Evolutionary conservation across 495 filamentous ascomycete species (phyloP).

Genomic region (Aspergillus nidulans): DNA sequence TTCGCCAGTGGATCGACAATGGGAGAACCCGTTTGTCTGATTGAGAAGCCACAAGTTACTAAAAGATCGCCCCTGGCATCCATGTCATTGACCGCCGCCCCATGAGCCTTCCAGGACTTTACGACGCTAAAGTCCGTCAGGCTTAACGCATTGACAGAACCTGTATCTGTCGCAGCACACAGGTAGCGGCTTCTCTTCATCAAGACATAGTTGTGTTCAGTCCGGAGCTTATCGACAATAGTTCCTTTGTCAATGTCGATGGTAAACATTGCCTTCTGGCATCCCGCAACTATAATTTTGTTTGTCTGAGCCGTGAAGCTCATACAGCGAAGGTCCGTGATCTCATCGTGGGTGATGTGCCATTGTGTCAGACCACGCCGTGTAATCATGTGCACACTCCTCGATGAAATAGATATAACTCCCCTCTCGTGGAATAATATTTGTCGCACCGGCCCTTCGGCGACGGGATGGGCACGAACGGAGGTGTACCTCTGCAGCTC

Average conservation of each 20-base stretch:
- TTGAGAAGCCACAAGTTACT: slow-evolving; percentile 90
- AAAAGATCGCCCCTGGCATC: slow-evolving; percentile 88
- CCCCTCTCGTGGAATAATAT: slow-evolving; percentile 83
- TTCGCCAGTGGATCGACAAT: slow-evolving; percentile 89
- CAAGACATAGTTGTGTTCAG: slow-evolving; percentile 73
- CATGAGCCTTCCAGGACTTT: slow-evolving; percentile 85
- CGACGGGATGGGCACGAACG: slow-evolving; percentile 60
- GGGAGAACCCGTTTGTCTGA: slow-evolving; percentile 56
- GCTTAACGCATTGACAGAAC: slow-evolving; percentile 81
- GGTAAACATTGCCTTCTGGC: slow-evolving; percentile 80
- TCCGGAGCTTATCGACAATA: slow-evolving; percentile 67
- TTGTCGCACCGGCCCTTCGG: slow-evolving; percentile 71
- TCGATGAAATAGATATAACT: slow-evolving; percentile 70
- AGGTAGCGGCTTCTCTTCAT: slow-evolving; percentile 90
- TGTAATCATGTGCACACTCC: slow-evolving; percentile 78
- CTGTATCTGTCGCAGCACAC: slow-evolving; percentile 82
- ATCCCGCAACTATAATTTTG: slow-evolving; percentile 82
- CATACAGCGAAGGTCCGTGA: slow-evolving; percentile 86
- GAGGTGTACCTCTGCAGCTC: slow-evolving; percentile 79
- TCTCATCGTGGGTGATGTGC: slow-evolving; percentile 73
- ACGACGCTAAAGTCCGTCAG: slow-evolving; percentile 67
- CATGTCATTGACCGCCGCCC: slow-evolving; percentile 84
- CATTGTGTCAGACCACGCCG: slow-evolving; percentile 78
- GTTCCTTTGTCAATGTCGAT: slow-evolving; percentile 85
- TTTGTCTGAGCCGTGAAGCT: slow-evolving; percentile 83